Base-by-base conservation (phyloP, 2,329 filamentous ascomycete genomes). In the Diaporthe aspalathi region DNA sequence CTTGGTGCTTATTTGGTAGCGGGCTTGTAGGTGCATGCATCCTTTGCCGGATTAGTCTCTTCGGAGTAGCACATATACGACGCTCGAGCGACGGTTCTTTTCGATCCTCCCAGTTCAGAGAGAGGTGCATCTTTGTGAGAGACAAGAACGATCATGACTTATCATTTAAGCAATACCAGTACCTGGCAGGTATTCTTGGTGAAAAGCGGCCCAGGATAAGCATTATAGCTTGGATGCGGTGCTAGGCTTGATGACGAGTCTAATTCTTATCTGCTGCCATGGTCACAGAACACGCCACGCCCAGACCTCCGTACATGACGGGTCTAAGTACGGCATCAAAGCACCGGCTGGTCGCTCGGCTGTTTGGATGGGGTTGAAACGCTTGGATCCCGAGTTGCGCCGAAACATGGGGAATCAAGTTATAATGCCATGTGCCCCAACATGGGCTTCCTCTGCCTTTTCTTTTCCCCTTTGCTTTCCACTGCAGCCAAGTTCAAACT, bases 281-380 rank as follows among this genome's bases (percentile, higher is more conserved):
- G n/a, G 20, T 45, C 43, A 43, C 43, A 38, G 43, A n/a, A n/a
- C n/a, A n/a, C n/a, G n/a, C n/a, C n/a, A n/a, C n/a, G n/a, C n/a
- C n/a, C n/a, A n/a, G n/a, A n/a, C n/a, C n/a, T n/a, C n/a, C n/a
- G n/a, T n/a, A n/a, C n/a, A n/a, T n/a, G n/a, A n/a, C n/a, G n/a
- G n/a, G n/a, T n/a, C n/a, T n/a, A n/a, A n/a, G n/a, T n/a, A 50
- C 43, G 7, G 60, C 60, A 63, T 32, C 27, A 32, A 49, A 32
- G 43, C 60, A 50, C 60, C 45, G 60, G 60, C 60, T 50, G 45
- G 60, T 50, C 60, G 45, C 45, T 50, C 60, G 45, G 60, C 60
- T 24, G 20, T 63, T 43, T 47, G 20, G 57, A 63, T 24, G 60
- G 60, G 60, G 60, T 50, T 65, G 60, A 50, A 65, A 65, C 60